Base-by-base conservation (phyloP, 1,284 basidiomycete genomes). In the Testicularia cyperi region DNA sequence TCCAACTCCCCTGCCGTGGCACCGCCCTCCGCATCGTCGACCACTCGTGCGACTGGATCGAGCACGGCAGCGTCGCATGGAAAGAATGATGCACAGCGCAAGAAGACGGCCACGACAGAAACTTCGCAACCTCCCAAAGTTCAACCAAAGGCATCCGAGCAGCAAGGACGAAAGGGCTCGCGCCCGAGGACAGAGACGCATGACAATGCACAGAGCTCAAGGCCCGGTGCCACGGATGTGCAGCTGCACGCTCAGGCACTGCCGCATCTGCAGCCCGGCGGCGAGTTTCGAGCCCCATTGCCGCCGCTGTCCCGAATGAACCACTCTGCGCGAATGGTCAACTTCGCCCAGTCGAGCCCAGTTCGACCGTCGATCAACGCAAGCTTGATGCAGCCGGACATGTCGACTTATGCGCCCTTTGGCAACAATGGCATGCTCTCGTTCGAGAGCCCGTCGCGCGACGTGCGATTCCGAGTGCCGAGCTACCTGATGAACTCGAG, bases 401-500 rank as follows among this genome's bases (percentile, higher is more conserved):
- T 41, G 12, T 10, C 43, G 38, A 56, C 49, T 1, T n/a, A 45
- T 16, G 26, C 41, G 14, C 21, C 20, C 3, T 47, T 49, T 16
- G 56, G 42, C n/a, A 26, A 32, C 2, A n/a, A n/a, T n/a, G 42
- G 36, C 12, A 36, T 45, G 38, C 43, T 22, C 3, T 14, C 19
- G 15, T 29, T 61, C 16, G 42, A 52, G n/a, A 53, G 46, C 19
- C 53, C 53, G 24, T 61, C 65, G 8, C 44, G 53, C 18, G 61
- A 60, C 16, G 33, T 53, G 0, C 49, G 56, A 5, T 72, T 68
- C 48, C 60, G 68, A 18, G 54, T 68, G n/a, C 57, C 72, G 1
- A 56, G 52, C 24, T 61, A 68, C 38, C 23, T 72, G 22, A 55
- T 75, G 43, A 54, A 69, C 30, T 75, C 73, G 22, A 71, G 68